phyloP scores from a whole-genome alignment of 768 basidiomycete genomes.

The Psilocybe cubensis region DNA sequence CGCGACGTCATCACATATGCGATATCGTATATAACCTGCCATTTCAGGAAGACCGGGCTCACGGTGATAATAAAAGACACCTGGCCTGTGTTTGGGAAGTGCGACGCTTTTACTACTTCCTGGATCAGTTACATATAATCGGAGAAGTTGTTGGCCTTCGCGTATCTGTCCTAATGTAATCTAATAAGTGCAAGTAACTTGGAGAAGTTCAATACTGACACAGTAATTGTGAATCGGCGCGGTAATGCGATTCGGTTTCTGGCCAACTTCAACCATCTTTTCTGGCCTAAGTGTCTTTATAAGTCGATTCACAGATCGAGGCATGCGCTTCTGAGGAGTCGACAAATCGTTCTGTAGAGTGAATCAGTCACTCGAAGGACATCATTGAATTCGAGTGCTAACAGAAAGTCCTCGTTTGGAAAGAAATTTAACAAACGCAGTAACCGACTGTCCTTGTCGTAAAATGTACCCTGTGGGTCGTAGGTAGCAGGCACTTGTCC shows the following conservation, averaged over 20 bases:
- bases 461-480: not conserved
- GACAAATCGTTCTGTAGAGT: not conserved
- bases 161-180: not conserved
- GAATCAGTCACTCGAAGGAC: not conserved
- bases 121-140: not conserved
- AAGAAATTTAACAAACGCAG: not conserved
- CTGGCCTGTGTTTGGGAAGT: not conserved
- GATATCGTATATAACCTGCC: slow-evolving; percentile 3
- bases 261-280: not conserved
- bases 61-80: not conserved
- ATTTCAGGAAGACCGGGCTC: not conserved
- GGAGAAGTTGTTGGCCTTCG: not conserved
- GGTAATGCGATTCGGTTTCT: not conserved
- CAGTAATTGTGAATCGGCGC: not conserved
- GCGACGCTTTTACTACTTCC: not conserved
- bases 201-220: not conserved
- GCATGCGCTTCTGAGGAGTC: not conserved
- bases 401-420: not conserved
- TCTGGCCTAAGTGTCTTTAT: not conserved
- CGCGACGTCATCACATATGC: not conserved
- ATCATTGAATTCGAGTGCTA: not conserved
- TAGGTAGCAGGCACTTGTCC: not conserved
- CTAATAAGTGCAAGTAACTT: not conserved
- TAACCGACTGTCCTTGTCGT: not conserved
- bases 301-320: not conserved